Conservation (phyloP, 768 basidiomycete species). For the Boletus pseudo-olivaceus region DNA sequence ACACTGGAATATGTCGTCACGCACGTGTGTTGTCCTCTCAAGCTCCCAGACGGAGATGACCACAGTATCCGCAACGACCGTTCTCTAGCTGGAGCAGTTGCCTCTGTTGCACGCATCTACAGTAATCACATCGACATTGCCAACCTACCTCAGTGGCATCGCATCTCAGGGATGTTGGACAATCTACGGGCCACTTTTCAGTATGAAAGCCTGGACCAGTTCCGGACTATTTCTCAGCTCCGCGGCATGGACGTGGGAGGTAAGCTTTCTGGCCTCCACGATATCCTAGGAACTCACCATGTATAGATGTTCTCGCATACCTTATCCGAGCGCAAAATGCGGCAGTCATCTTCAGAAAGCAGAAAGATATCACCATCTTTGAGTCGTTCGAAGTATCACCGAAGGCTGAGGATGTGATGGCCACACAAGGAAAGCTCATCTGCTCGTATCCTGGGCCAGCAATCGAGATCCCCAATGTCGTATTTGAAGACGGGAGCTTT, state of each 20-base stretch:
- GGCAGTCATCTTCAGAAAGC: conserved; percentile 38
- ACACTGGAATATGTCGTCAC: conserved; percentile 34
- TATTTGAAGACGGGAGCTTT: conserved; percentile 31
- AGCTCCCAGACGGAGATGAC: conserved; percentile 38
- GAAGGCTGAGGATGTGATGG: conserved; percentile 34
- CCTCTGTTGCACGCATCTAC: conserved; percentile 22
- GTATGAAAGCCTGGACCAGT: background rate
- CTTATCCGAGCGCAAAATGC: conserved; percentile 47
- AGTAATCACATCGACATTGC: background rate
- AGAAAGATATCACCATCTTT: conserved; percentile 29
- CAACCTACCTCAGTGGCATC: conserved; percentile 26
- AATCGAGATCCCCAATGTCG: conserved; percentile 31
- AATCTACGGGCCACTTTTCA: conserved; percentile 14
- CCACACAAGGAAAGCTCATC: conserved; percentile 40
- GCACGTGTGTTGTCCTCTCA: conserved; percentile 43
- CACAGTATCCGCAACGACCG: conserved; percentile 22
- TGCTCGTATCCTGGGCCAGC: conserved; percentile 47
- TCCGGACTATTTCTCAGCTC: conserved; percentile 18
- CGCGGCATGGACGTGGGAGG: conserved; percentile 17
- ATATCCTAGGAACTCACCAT: background rate
- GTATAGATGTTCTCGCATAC: conserved; percentile 36
- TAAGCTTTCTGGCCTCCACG: background rate
- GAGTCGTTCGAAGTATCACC: conserved; percentile 49
- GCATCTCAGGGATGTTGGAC: conserved; percentile 31
- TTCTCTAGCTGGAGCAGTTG: conserved; percentile 22